Evolutionary conservation across 1,139 yeast species (phyloP), one percentile per base, ranked within the genome.

Genomic region (Pichia sp.): DNA sequence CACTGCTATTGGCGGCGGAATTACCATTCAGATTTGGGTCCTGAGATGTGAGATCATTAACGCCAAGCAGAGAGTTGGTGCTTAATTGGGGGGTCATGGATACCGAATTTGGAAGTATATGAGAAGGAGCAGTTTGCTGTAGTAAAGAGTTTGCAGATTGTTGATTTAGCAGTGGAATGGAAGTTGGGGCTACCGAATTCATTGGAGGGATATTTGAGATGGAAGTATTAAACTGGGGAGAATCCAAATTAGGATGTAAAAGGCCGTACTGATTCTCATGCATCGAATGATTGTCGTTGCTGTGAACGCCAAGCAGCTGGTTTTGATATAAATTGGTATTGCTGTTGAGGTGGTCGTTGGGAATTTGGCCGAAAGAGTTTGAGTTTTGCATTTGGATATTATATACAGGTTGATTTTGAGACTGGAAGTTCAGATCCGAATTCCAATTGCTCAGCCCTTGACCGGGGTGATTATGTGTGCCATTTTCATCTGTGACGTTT

Each of bases 21-120:
- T 38, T 42, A 12, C 20, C 38, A 24, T 31, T 52, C 29, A 20
- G 36, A 24, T 45, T 46, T 48, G 44, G n/a, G 42, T 57, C 56
- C 10, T 55, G 53, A 7, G 59, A 50, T 14, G 49, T 14, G 6
- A 52, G 4, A 31, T 56, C 59, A 34, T 42, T 50, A 12, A 50
- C 16, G 3, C 57, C 57, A 16, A 56, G 12, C 41, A 50, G 49
- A 24, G 59, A 56, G 46, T 48, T 54, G 4, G 56, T 34, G 30
- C 60, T 57, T 29, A 57, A 34, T 47, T 57, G 57, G n/a, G 58
- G 57, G 6, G 60, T 57, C 58, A 55, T 57, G n/a, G 57, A 38
- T 27, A 51, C 56, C 10, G 57, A 43, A 8, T 55, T 27, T 10
- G 58, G 58, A 2, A 53, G n/a, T 3, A 54, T 30, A 14, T 40